Evolutionary conservation across 768 basidiomycete species (phyloP), one percentile per base, ranked within the genome.

Genomic region (Pilatotrama ljubarskyi): DNA sequence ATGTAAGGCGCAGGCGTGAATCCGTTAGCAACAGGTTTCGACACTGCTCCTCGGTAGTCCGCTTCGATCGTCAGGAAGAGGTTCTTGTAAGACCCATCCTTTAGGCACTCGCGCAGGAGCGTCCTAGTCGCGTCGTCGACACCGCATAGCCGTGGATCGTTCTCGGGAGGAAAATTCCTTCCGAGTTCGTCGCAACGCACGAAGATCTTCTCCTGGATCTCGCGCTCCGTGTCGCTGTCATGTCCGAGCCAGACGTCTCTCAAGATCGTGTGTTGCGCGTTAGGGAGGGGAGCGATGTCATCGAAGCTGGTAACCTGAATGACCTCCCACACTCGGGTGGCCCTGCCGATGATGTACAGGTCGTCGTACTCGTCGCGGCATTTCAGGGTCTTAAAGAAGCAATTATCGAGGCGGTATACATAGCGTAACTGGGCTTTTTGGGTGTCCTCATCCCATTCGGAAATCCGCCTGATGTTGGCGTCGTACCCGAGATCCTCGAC

Each of bases 401-500:
- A 25, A 29, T 42, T 26, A 18, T 42, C 38, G 14, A 53, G 38
- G 5, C 26, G 38, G 26, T 53, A 42, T 29, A 53, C 25, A n/a
- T 53, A 53, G 40, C 41, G 51, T 10, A 53, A 37, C 32, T 24
- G 24, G 25, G 41, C 40, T 40, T 41, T 2, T n/a, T 42, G 26
- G 38, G 14, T 53, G 25, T 41, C 40, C 25, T 25, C 40, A 32
- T 53, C 51, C 40, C 5, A 5, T 14, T 53, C 51, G 24, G 20
- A 4, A 13, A 53, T 43, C 13, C 41, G 51, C 40, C 51, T 53
- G 51, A n/a, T n/a, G n/a, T n/a, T n/a, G n/a, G n/a, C n/a, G n/a
- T n/a, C n/a, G n/a, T n/a, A n/a, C n/a, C n/a, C 51, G 24, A 53
- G 51, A 13, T 53, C 51, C 51, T 53, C 51, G 26, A 42, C 51